These are phyloP conservation scores for Podaxis sp. DNA, from an alignment of 768 basidiomycete species.

Conservation along the genomic window DNA sequence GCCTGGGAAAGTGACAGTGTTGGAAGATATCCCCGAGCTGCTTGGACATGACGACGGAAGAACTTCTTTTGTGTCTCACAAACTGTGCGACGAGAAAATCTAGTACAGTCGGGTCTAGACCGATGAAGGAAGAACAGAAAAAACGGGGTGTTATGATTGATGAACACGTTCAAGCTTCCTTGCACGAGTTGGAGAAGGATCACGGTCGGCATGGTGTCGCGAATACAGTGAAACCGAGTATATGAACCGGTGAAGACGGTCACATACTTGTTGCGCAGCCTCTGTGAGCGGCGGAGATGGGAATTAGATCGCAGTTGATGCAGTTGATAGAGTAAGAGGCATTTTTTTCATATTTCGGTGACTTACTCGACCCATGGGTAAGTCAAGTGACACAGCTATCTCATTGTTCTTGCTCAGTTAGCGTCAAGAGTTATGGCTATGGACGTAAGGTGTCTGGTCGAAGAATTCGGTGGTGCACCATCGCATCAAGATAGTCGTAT, in stretches of 20 bases:
- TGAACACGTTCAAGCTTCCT: background rate
- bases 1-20: conserved; percentile 1
- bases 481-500: background rate
- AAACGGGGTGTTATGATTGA: conserved; percentile 5
- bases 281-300: background rate
- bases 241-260: too few species aligned
- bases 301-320: background rate
- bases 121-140: background rate
- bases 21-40: conserved; percentile 4
- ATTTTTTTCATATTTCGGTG: background rate
- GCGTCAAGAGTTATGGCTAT: background rate
- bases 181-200: background rate
- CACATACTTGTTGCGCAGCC: background rate
- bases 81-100: conserved; percentile 11
- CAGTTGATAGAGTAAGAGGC: background rate
- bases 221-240: background rate
- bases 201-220: background rate
- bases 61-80: conserved; percentile 7
- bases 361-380: too few species aligned
- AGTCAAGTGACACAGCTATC: background rate
- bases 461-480: background rate
- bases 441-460: background rate
- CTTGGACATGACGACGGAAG: conserved; percentile 11
- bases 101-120: background rate
- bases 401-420: background rate